These are phyloP conservation scores for Danielia reshetovae DNA, from an alignment of 805 yeast species.

Conservation along the genomic window DNA sequence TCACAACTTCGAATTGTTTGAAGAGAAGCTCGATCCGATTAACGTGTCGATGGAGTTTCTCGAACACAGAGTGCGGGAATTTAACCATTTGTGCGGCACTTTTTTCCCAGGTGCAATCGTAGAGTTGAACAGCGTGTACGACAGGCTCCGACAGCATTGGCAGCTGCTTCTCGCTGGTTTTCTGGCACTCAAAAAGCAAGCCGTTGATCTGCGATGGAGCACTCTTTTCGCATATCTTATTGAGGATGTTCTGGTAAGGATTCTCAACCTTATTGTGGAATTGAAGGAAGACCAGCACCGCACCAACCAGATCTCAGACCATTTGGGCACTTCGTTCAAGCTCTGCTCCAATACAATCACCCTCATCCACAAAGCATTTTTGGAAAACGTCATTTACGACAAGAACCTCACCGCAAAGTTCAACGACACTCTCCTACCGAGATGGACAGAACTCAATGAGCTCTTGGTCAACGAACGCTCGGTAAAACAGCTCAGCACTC, in stretches of 20 bases:
- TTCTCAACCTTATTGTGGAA: conserved; percentile 3
- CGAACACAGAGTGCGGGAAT: conserved; percentile 5
- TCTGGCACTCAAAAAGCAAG: conserved; percentile 5
- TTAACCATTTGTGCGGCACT: conserved; percentile 2
- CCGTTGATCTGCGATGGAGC: conserved; percentile 8
- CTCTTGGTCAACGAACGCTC: not conserved
- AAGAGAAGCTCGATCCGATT: conserved; percentile 6
- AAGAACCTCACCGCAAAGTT: conserved; percentile 6
- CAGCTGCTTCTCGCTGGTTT: conserved; percentile 4
- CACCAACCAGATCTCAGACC: conserved; percentile 17
- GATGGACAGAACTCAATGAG: conserved; percentile 10
- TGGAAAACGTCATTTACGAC: conserved; percentile 37
- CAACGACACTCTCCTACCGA: conserved; percentile 8
- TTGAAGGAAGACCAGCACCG: conserved; percentile 10
- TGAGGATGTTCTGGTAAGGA: conserved; percentile 4
- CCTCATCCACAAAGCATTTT: conserved; percentile 30
- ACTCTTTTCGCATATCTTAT: conserved; percentile 8
- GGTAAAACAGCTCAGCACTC: not conserved
- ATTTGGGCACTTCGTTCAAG: conserved; percentile 32
- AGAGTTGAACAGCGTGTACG: not conserved
- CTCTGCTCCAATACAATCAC: conserved; percentile 36
- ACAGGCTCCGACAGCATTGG: conserved; percentile 8
- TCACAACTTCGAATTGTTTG: conserved; percentile 1
- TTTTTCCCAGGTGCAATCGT: conserved; percentile 1
- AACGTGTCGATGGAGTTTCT: conserved; percentile 12